phyloP scores from a whole-genome alignment of 2,329 filamentous ascomycete genomes.

The Thermothelomyces thermophilus region DNA sequence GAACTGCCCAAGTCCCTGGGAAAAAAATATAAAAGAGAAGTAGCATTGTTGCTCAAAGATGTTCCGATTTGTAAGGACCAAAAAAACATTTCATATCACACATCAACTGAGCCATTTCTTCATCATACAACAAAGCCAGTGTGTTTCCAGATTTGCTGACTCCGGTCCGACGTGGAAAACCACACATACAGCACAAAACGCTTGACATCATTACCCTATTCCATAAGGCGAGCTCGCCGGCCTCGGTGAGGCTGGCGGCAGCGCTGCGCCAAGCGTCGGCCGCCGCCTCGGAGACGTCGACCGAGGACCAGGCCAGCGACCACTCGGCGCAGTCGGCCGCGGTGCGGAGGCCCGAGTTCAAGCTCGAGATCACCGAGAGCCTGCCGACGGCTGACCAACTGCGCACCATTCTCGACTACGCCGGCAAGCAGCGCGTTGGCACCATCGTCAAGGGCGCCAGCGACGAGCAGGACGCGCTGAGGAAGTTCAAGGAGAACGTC shows the following conservation, averaged over 20 bases:
- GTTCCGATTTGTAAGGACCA: conserved; percentile 20
- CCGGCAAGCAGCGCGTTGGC: conserved; percentile 55
- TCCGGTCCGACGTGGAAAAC: neutral
- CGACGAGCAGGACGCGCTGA: conserved; percentile 70
- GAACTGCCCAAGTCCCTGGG: too few species aligned
- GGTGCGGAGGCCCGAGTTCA: conserved; percentile 56
- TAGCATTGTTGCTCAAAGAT: neutral
- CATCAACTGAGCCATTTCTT: neutral
- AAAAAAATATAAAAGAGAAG: too few species aligned
- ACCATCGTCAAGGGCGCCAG: conserved; percentile 66
- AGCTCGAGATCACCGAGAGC: conserved; percentile 51
- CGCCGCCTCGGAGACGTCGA: conserved; percentile 59
- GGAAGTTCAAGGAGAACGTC: conserved; percentile 64
- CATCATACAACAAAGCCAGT: neutral
- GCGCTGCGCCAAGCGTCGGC: conserved; percentile 76
- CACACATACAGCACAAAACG: conserved; percentile 58
- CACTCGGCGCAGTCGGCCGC: conserved; percentile 30
- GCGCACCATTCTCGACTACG: conserved; percentile 35
- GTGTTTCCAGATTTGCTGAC: neutral
- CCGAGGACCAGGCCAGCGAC: conserved; percentile 67
- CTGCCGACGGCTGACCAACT: conserved; percentile 54
- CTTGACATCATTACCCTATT: conserved; percentile 94
- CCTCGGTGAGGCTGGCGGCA: conserved; percentile 66
- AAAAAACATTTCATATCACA: neutral
- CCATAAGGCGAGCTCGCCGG: conserved; percentile 69